phyloP scores from a whole-genome alignment of 208 protist species.

The Acanthamoeba culbertsoni region DNA sequence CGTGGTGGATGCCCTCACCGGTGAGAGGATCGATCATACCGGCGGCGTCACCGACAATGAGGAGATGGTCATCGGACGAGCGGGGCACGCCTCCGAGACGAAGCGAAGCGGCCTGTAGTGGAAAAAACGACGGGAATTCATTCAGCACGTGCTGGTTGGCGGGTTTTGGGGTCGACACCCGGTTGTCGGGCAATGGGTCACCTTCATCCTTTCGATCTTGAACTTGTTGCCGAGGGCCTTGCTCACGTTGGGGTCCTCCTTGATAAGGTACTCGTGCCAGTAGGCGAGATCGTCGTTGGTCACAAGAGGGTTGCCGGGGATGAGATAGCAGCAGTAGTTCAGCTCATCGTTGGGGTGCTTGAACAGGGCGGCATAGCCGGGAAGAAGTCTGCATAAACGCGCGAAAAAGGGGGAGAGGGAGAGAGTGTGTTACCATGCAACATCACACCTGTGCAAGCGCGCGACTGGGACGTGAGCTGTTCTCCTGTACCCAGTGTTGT shows the following conservation, averaged over 20 bases:
- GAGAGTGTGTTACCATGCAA: neutral
- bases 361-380: conserved; percentile 75
- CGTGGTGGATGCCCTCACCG: conserved; percentile 80
- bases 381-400: conserved; percentile 59
- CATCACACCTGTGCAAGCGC: too few relatives aligned
- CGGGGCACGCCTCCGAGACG: conserved; percentile 73
- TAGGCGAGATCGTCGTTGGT: conserved; percentile 71
- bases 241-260: conserved; percentile 70
- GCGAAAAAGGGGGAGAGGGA: neutral
- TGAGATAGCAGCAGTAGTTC: conserved; percentile 78
- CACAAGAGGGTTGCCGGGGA: conserved; percentile 71
- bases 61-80: conserved; percentile 69
- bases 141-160: too few relatives aligned
- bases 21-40: conserved; percentile 81
- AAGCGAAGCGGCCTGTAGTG: conserved; percentile 65
- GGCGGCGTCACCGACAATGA: conserved; percentile 79
- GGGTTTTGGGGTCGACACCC: too few relatives aligned
- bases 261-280: conserved; percentile 76
- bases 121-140: neutral
- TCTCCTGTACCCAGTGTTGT: conserved; percentile 66
- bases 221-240: conserved; percentile 75
- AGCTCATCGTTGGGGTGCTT: conserved; percentile 77
- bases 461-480: too few relatives aligned
- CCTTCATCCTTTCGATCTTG: conserved; percentile 79
- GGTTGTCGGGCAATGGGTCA: too few relatives aligned